Evolutionary conservation across 305 asterid genomes (phyloP).

Genomic region (Fraxinus platypoda): DNA sequence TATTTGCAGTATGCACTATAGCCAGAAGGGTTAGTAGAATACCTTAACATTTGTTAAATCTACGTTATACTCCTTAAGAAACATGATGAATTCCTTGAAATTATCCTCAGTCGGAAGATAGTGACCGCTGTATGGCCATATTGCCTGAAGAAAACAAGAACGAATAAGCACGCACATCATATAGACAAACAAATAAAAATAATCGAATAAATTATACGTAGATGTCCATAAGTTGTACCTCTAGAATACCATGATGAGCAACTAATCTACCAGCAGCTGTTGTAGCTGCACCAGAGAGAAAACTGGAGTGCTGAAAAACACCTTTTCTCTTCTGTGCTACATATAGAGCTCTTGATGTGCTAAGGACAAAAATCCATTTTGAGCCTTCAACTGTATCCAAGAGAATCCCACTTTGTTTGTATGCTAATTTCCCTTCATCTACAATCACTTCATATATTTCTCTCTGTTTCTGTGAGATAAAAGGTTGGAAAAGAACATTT

Average conservation of each 20-base stretch:
- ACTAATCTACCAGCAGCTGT: constrained; percentile 66
- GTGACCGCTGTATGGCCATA: constrained; percentile 60
- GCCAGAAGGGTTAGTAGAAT: background rate
- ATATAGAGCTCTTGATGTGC: constrained; percentile 52
- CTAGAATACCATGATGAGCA: constrained; percentile 50
- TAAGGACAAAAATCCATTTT: constrained; percentile 74
- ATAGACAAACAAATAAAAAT: background rate
- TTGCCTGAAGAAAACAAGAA: constrained; percentile 23
- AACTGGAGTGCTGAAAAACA: constrained; percentile 67
- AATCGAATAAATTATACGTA: background rate
- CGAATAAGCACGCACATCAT: background rate
- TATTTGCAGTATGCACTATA: background rate
- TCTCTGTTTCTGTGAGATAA: constrained; percentile 46
- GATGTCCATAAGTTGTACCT: constrained; percentile 32
- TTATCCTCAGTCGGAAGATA: constrained; percentile 56
- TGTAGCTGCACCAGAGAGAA: constrained; percentile 61
- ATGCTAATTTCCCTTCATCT: constrained; percentile 49
- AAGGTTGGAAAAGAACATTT: background rate
- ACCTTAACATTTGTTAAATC: constrained; percentile 49
- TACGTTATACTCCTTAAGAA: constrained; percentile 46
- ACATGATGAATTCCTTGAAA: constrained; percentile 42
- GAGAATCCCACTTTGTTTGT: constrained; percentile 42
- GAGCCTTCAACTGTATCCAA: constrained; percentile 48
- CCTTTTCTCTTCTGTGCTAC: constrained; percentile 64
- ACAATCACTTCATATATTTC: constrained; percentile 54